These are phyloP conservation scores for Moniliophthora roreri DNA, from an alignment of 1,284 basidiomycete genomes.

Conservation along the genomic window DNA sequence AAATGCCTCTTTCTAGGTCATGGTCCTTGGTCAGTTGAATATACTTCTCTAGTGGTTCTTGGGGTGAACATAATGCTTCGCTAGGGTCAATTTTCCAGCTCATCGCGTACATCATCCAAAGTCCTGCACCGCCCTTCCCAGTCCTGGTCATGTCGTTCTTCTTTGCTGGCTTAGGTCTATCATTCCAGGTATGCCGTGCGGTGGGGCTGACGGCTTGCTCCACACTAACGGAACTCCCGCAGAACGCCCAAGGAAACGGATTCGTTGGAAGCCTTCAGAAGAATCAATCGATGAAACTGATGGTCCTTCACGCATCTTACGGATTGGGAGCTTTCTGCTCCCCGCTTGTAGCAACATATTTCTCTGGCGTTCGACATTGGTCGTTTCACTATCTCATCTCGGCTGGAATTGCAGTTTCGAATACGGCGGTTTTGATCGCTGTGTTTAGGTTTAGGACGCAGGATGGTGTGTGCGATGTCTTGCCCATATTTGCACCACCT, in stretches of 20 bases:
- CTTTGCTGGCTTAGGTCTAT: slow-evolving; percentile 50
- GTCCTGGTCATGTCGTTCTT: slow-evolving; percentile 48
- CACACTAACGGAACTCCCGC: not conserved
- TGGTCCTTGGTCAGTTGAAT: slow-evolving; percentile 21
- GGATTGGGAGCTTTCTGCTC: slow-evolving; percentile 53
- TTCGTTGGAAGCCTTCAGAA: slow-evolving; percentile 11
- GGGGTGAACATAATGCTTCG: not conserved
- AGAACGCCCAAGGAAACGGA: slow-evolving; percentile 17
- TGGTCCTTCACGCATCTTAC: slow-evolving; percentile 17
- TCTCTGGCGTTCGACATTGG: slow-evolving; percentile 49
- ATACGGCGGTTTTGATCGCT: slow-evolving; percentile 37
- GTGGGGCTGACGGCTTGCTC: no score
- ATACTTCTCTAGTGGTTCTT: not conserved
- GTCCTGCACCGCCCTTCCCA: slow-evolving; percentile 40
- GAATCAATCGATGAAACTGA: slow-evolving; percentile 12
- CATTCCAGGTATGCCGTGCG: slow-evolving; percentile 27
- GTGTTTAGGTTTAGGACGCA: slow-evolving; percentile 59
- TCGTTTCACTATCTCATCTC: slow-evolving; percentile 69
- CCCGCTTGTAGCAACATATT: slow-evolving; percentile 66
- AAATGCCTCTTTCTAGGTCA: not conserved
- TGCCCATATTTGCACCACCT: not conserved
- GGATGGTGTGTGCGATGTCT: slow-evolving; percentile 39
- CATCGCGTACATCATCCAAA: slow-evolving; percentile 43
- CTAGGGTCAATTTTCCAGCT: slow-evolving; percentile 44
- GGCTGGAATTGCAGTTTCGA: slow-evolving; percentile 51